phyloP scores from a whole-genome alignment of 163 green algal species.

The Picocystis sp. region DNA sequence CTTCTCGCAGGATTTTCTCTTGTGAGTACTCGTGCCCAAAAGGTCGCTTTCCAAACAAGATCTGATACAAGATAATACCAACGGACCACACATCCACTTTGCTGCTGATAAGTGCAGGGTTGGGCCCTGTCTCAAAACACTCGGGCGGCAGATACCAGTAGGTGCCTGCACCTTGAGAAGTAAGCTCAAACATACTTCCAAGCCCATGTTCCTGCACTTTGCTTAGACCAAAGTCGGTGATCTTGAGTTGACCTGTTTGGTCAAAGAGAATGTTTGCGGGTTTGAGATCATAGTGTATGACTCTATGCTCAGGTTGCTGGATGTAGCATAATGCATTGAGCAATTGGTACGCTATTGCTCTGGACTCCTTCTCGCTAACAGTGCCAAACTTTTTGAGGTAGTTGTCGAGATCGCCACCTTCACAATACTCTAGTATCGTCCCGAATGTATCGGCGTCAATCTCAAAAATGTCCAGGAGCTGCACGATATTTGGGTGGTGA shows the following conservation, averaged over 20 bases:
- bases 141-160: conserved; percentile 97
- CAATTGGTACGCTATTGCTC: conserved; percentile 58
- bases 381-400: conserved; percentile 54
- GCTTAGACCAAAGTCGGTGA: conserved; percentile 64
- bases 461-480: conserved; percentile 80
- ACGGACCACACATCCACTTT: conserved; percentile 87
- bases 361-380: conserved; percentile 59
- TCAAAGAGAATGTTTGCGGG: conserved; percentile 95
- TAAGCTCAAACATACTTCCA: conserved; percentile 72
- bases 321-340: conserved; percentile 64
- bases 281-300: conserved; percentile 96
- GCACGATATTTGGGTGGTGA: conserved; percentile 55
- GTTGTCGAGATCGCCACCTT: conserved; percentile 68
- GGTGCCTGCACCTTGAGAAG: conserved; percentile 80
- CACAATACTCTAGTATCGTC: conserved; percentile 81
- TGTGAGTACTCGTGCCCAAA: conserved; percentile 68
- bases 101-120: conserved; percentile 49
- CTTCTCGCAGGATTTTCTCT: conserved; percentile 71
- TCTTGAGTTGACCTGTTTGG: conserved; percentile 57
- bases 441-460: conserved; percentile 78
- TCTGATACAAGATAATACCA: conserved; percentile 88
- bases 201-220: conserved; percentile 62
- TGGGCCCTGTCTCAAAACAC: conserved; percentile 59
- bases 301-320: conserved; percentile 30
- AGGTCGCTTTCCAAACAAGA: conserved; percentile 76